These are phyloP conservation scores for Cephaloascus fragrans DNA, from an alignment of 805 yeast species.

Conservation along the genomic window DNA sequence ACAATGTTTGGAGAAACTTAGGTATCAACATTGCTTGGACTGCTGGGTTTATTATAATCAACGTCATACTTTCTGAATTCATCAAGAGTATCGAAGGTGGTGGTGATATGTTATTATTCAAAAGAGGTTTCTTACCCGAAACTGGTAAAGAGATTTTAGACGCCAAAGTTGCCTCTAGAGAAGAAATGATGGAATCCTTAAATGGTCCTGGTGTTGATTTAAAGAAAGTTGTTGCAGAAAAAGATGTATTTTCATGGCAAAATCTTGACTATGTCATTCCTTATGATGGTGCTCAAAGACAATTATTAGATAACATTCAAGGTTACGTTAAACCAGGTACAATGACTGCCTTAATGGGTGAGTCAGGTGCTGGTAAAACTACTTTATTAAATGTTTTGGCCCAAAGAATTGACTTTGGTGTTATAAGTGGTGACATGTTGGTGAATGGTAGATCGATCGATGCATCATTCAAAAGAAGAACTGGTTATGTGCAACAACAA, in stretches of 20 bases:
- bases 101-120: slow-evolving; percentile 30
- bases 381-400: slow-evolving; percentile 45
- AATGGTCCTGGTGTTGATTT: slow-evolving; percentile 14
- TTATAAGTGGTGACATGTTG: slow-evolving; percentile 45
- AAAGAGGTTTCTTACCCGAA: slow-evolving; percentile 36
- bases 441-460: slow-evolving; percentile 42
- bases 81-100: slow-evolving; percentile 23
- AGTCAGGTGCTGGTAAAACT: slow-evolving; percentile 58
- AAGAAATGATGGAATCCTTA: slow-evolving; percentile 22
- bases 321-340: slow-evolving; percentile 26
- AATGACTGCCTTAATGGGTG: slow-evolving; percentile 47
- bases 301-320: slow-evolving; percentile 13
- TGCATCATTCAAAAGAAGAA: slow-evolving; percentile 39
- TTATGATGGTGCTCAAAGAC: slow-evolving; percentile 12
- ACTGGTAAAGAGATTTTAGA: slow-evolving; percentile 17
- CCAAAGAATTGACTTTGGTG: slow-evolving; percentile 41
- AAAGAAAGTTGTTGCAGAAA: slow-evolving; percentile 3
- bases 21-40: slow-evolving; percentile 54
- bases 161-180: too few relatives aligned
- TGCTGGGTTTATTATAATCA: slow-evolving; percentile 18
- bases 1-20: slow-evolving; percentile 73
- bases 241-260: too few relatives aligned
- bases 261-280: slow-evolving; percentile 22
- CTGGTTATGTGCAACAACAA: slow-evolving; percentile 50
- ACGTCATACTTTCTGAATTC: slow-evolving; percentile 24